These are phyloP conservation scores for Erigeron canadensis DNA, from an alignment of 129 eudicot genomes.

Conservation along the genomic window DNA sequence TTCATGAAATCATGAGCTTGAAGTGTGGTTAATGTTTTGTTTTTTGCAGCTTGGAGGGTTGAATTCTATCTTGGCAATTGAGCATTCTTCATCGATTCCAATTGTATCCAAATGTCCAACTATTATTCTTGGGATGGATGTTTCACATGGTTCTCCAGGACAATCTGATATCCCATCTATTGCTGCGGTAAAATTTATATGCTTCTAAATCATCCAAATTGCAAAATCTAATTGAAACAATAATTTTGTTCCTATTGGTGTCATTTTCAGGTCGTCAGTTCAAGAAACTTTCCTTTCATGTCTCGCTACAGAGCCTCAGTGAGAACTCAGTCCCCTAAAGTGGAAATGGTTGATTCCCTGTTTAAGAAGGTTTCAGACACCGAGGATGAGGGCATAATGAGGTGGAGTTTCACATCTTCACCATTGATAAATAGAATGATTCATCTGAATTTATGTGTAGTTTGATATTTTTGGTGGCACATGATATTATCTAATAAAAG, in stretches of 20 bases:
- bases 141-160: conserved; percentile 85
- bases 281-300: conserved; percentile 81
- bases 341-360: conserved; percentile 75
- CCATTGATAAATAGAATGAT: not conserved
- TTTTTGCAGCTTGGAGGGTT: conserved; percentile 78
- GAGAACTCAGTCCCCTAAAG: conserved; percentile 76
- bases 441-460: not conserved
- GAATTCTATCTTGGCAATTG: conserved; percentile 60
- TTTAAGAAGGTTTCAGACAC: conserved; percentile 58
- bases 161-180: conserved; percentile 81
- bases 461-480: no score
- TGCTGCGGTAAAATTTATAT: conserved; percentile 64
- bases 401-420: conserved; percentile 32
- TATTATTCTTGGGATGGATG: conserved; percentile 87
- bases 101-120: conserved; percentile 71
- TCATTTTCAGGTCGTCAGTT: conserved; percentile 71
- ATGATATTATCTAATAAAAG: no score
- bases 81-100: conserved; percentile 57
- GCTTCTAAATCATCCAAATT: not conserved
- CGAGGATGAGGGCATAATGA: conserved; percentile 66
- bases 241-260: not conserved
- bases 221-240: not conserved
- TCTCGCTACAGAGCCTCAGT: conserved; percentile 86
- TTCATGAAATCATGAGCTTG: not conserved
- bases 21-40: not conserved